Evolutionary conservation across 305 asterid genomes (phyloP), one percentile per base, ranked within the genome.

Genomic region (Galium porrigens): DNA sequence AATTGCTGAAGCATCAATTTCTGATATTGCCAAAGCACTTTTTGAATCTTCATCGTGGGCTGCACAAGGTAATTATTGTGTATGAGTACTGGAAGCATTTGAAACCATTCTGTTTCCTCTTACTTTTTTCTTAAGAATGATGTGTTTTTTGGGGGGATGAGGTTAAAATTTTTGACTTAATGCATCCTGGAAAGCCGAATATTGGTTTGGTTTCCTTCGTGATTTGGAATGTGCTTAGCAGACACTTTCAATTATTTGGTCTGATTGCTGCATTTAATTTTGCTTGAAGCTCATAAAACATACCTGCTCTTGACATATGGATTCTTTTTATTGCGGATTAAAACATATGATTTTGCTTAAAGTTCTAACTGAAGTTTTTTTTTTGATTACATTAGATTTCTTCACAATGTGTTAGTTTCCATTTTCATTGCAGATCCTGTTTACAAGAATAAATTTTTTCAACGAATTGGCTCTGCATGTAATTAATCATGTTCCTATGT

Each of bases 1-100:
- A 65, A 89, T 94, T 70, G 97, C 99, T 70, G 97, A 89, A 84
- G 92, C 99, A 65, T 85, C 95, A 2, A 70, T 89, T 76, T 83
- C 92, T 78, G 95, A 94, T 72, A 89, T 94, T 69, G 80, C 74
- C 76, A 89, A 94, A 82, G 97, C 90, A 3, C 82, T 94, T 65
- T 94, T 87, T 80, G 99, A 94, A 68, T 83, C 92, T 74, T 85
- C 95, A 57, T 80, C 95, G 52, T 94, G 96, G 96, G 79, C 82
- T 63, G 83, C 70, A 27, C 85, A 83, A 68, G 90, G 99, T 94
- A 74, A 69, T 36, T 63, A 14, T 58, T 41, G 33, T 61, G 46
- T 22, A n/a, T 9, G 52, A 63, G 51, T 37, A n/a, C 55, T 57
- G 17, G 25, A 56, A 5, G 11, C 36, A 34, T 63, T 29, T 36